Evolutionary conservation across 768 basidiomycete genomes (phyloP), one percentile per base, ranked within the genome.

Genomic region (Piloderma croceum): DNA sequence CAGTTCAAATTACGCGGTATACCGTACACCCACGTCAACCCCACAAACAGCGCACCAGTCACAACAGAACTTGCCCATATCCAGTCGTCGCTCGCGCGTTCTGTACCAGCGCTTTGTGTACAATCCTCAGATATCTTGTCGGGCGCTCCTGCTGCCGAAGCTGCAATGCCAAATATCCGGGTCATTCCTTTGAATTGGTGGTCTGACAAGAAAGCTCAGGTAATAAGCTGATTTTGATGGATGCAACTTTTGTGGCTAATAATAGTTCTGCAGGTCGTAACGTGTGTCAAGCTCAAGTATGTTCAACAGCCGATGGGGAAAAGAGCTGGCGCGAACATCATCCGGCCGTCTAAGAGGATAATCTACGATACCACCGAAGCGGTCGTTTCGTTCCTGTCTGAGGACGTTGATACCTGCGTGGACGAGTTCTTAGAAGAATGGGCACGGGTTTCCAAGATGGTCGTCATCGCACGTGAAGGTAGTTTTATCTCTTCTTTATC

Each of bases 141-240:
- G 0, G 86, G 86, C 6, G 85, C 82, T 3, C 84, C 87, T 3
- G 90, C 90, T 4, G 86, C 83, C 17, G 90, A 93, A 55, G 90
- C 90, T 4, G 90, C 90, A 4, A 89, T 91, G 87, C 81, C 89
- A 6, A 90, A 89, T 53, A 90, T 93, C 38, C 81, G 83, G 27
- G 84, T 93, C 36, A 83, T 90, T 47, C 86, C 90, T 6, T 68
- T 90, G 12, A 83, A 90, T 46, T 93, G 91, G 91, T 93, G 91
- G 91, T 83, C 82, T 3, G 78, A 83, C 35, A 79, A 79, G 47
- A 80, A 77, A 45, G 83, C 82, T 3, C 77, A 81, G 60, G 62
- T n/a, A 6, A 6, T 61, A 35, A 41, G 48, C 34, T 33, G 6
- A 7, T 21, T 33, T 6, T 25, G 15, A 17, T n/a, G n/a, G n/a